Base-by-base conservation (phyloP, 805 yeast genomes). In the Kockiozyma suomiensis region DNA sequence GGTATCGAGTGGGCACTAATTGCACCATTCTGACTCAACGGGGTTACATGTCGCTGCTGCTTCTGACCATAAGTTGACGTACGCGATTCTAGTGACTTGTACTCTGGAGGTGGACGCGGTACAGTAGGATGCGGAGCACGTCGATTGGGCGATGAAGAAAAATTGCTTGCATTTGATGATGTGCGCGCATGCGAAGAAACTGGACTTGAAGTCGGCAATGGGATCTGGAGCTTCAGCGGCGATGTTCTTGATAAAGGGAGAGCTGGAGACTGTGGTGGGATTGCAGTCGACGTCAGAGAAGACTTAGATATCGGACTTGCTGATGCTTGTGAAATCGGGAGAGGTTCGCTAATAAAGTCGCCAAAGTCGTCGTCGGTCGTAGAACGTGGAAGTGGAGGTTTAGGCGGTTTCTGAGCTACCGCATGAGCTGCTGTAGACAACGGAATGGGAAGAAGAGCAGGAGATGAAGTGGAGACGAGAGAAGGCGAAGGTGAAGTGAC, bases 321-420 rank as follows among this genome's bases (percentile, higher is more conserved):
- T 12, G 35, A 7, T 19, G 25, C 45, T 3, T 54, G 32, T 37
- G 50, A 25, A 3, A 33, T n/a, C 13, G 54, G 42, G 8, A 38
- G 15, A 33, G 54, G 43, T 19, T 32, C 42, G 33, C 56, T 50
- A 17, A 45, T 47, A 30, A 59, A 59, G 13, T 59, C 62, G 21
- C 58, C 62, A 54, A 59, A 59, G 21, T 59, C 62, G 46, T 58
- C 62, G 46, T 48, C 54, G 10, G 12, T 10, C 26, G 13, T 13
- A 15, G 40, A 12, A 6, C 53, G 8, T 21, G 53, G 32, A 4
- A 26, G 19, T 1, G 43, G 7, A 33, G 41, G 21, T 19, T 13
- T 12, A 41, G 32, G 41, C 19, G 13, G 10, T 8, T 45, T 30
- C 33, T 21, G 38, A 13, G 47, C 15, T 15, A 30, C 48, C 8